Conservation (phyloP, 805 yeast genomes). For the Lipomyces orientalis region DNA sequence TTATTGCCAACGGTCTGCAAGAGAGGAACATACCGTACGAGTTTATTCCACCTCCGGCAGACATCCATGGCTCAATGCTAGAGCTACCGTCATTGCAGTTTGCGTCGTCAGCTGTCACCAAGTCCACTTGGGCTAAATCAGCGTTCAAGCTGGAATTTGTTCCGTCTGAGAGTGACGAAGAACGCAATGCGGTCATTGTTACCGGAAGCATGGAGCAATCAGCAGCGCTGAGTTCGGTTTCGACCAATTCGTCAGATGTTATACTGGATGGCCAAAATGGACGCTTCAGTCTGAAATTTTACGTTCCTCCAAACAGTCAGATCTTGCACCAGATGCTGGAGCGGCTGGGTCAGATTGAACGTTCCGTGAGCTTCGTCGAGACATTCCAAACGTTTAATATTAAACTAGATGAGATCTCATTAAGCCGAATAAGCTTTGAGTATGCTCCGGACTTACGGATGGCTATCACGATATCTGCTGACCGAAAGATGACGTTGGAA, state of each 20-base stretch:
- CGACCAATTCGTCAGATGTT: slow-evolving; percentile 26
- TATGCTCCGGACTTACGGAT: slow-evolving; percentile 39
- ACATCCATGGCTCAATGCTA: slow-evolving; percentile 4
- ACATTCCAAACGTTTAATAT: slow-evolving; percentile 41
- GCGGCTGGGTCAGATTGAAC: slow-evolving; percentile 42
- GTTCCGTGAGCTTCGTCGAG: slow-evolving; percentile 43
- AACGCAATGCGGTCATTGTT: slow-evolving; percentile 18
- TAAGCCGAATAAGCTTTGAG: slow-evolving; percentile 42
- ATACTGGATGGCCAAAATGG: slow-evolving; percentile 32
- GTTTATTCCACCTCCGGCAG: slow-evolving; percentile 1
- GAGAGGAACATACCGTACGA: slow-evolving; percentile 27
- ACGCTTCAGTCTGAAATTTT: slow-evolving; percentile 24
- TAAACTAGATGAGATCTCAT: slow-evolving; percentile 42
- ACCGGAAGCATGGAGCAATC: slow-evolving; percentile 25
- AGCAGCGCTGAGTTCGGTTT: slow-evolving; percentile 24
- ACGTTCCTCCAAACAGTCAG: slow-evolving; percentile 28
- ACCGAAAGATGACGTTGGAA: slow-evolving; percentile 29
- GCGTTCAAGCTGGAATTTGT: slow-evolving; percentile 29
- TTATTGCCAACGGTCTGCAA: slow-evolving; percentile 24
- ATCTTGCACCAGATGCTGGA: slow-evolving; percentile 40
- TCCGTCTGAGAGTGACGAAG: slow-evolving; percentile 10
- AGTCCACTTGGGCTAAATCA: slow-evolving; percentile 33
- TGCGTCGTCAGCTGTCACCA: slow-evolving; percentile 26
- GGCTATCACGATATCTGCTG: slow-evolving; percentile 20
- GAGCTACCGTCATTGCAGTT: slow-evolving; percentile 26